Evolutionary conservation across 176 grass and related monocot genomes (phyloP).

Genomic region (Avena insularis): DNA sequence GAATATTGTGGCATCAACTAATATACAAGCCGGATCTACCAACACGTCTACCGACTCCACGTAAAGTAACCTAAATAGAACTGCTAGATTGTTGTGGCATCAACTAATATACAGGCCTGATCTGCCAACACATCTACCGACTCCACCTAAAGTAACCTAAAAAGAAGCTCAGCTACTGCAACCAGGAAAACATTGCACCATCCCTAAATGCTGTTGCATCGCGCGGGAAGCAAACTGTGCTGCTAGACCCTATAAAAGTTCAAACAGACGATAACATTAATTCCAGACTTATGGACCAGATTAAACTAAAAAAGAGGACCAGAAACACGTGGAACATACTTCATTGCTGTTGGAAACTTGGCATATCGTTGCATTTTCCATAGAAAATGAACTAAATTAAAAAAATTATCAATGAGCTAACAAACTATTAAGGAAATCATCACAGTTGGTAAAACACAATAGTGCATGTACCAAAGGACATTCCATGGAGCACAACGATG

Average conservation of each 20-base stretch:
- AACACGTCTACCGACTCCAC: background rate
- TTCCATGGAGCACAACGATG: background rate
- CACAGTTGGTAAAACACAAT: conserved; percentile 10
- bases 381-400: background rate
- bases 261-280: conserved; percentile 15
- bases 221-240: too few species aligned
- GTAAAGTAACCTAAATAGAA: background rate
- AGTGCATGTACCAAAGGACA: background rate
- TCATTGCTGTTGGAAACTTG: background rate
- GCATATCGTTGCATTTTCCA: background rate
- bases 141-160: background rate
- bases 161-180: background rate
- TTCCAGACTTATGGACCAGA: background rate
- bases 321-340: background rate
- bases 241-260: background rate
- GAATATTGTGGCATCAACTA: background rate
- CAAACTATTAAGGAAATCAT: conserved; percentile 8
- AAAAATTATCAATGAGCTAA: background rate
- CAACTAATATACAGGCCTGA: background rate
- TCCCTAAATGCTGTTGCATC: background rate
- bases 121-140: background rate
- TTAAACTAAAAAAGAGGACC: background rate
- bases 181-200: background rate
- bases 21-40: conserved; percentile 25
- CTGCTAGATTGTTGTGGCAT: background rate